Base-by-base conservation (phyloP, 257 asterid genomes). In the Capsicum baccatum region DNA sequence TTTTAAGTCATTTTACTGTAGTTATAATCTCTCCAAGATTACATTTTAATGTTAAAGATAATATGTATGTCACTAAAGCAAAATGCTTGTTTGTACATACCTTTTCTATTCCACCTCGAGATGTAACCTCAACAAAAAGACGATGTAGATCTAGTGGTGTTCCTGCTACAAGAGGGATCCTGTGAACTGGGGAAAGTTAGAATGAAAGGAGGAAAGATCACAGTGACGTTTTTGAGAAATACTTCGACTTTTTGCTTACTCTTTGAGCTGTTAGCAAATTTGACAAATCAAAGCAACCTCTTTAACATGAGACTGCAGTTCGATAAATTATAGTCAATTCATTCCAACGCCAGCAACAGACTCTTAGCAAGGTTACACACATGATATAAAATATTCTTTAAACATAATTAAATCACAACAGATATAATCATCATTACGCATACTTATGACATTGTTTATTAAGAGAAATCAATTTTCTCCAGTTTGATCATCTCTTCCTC, bases 71-170 rank as follows among this genome's bases (percentile, higher is more conserved):
- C 19, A 58, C 47, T n/a, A 8, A 19, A 33, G 60, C 44, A 55
- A 78, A 68, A 35, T 4, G 37, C 8, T 44, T 21, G 52, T 66
- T 54, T 71, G 66, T 70, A 58, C 88, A 82, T 92, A 95, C 98
- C 94, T 95, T 94, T 87, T 94, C 96, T 86, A 97, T 91, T 83
- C 99, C 99, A 67, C 99, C 98, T 56, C 97, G 96, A 68, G 98
- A 88, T 69, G 98, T 94, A 85, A 94, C 99, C 92, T 95, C 98
- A 82, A 94, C 60, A 83, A 97, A 97, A 44, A 97, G 98, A 71
- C 86, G 94, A 83, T 95, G 97, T 52, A 97, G 88, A 93, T 95
- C 98, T 86, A 97, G 85, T 19, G 82, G 85, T 63, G 87, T 90
- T 86, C 98, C 97, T 87, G 97, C 99, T 57, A 94, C 79, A 14